These are phyloP conservation scores for Cutaneotrichosporon spelunceum DNA, from an alignment of 1,284 basidiomycete species.

Conservation along the genomic window DNA sequence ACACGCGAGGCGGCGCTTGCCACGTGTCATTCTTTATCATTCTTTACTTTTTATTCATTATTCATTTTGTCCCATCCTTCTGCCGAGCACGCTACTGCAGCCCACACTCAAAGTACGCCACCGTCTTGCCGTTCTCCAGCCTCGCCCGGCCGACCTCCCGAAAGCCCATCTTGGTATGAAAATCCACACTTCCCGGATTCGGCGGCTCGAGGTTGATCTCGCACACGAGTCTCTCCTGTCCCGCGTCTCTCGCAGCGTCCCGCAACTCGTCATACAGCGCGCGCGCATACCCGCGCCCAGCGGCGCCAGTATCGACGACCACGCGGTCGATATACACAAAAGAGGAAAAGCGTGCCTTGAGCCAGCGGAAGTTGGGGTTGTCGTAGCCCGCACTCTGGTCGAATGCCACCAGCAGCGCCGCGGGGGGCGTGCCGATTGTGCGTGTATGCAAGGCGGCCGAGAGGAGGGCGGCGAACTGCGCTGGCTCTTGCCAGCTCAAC, in stretches of 20 bases:
- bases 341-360: conserved; percentile 4
- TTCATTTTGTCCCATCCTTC: too few relatives aligned
- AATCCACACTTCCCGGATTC: conserved; percentile 11
- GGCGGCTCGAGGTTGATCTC: conserved; percentile 22
- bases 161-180: conserved; percentile 18
- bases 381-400: conserved; percentile 13
- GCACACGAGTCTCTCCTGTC: conserved; percentile 13
- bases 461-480: conserved; percentile 12
- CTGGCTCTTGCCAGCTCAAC: conserved; percentile 13
- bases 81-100: too few relatives aligned
- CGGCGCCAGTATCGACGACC: conserved; percentile 1
- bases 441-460: conserved; percentile 8
- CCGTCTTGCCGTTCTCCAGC: conserved; percentile 17
- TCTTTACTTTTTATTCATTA: not conserved
- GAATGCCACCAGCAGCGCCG: conserved; percentile 11
- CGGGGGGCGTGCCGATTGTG: conserved; percentile 9
- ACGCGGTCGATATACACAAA: conserved; percentile 23
- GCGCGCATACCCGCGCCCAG: conserved; percentile 11
- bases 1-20: too few relatives aligned
- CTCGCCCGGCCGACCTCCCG: conserved; percentile 11
- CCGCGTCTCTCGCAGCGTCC: not conserved
- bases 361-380: conserved; percentile 20
- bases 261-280: conserved; percentile 14
- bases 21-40: not conserved
- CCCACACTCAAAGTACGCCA: conserved; percentile 18